Evolutionary conservation across 192 early-diverging fungal species (phyloP), one percentile per base, ranked within the genome.

Genomic region (Chytriomyces confervae): DNA sequence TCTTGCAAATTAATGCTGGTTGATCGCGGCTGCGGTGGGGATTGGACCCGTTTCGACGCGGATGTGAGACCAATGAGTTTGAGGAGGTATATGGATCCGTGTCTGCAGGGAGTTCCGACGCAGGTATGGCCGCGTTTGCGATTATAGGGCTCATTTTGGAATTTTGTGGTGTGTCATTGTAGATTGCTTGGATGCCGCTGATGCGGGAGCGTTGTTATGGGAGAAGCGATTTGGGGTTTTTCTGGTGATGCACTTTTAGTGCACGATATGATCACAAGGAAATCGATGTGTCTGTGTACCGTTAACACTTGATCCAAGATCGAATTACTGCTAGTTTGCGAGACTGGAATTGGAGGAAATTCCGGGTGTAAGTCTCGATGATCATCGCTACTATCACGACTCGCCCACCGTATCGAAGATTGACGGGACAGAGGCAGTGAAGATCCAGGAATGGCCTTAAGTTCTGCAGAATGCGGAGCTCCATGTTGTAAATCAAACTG

Each of bases 51-150:
- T 49, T 72, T 53, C 18, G 8, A 18, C 8, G 48, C 8, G 69
- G 20, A 49, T 57, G 72, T 74, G 29, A 74, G 46, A 27, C 60
- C 53, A 44, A 74, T 74, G 6, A 74, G 43, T 62, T 74, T 74
- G n/a, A n/a, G 9, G 62, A 20, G n/a, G 62, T 18, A 24, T 29
- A 74, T 7, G 72, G 72, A 46, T 74, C 72, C n/a, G 69, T 57
- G 3, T 71, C 53, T 6, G 69, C n/a, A 18, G 53, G 50, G 7
- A 44, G 13, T 53, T 71, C 48, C 47, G 66, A 16, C 6, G 69
- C 7, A 10, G 69, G 7, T 29, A 44, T 8, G 7, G 69, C 8
- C n/a, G 23, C 18, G 13, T 7, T 16, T 18, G 23, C 46, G 13
- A 18, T 18, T 36, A 43, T 23, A 53, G 47, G n/a, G 6, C 10